A percentile compares a stretch with the other conserved stretches of the same genome.
Conservation (phyloP, 352 stramenopile genomes). For the Globisporangium polare region DNA sequence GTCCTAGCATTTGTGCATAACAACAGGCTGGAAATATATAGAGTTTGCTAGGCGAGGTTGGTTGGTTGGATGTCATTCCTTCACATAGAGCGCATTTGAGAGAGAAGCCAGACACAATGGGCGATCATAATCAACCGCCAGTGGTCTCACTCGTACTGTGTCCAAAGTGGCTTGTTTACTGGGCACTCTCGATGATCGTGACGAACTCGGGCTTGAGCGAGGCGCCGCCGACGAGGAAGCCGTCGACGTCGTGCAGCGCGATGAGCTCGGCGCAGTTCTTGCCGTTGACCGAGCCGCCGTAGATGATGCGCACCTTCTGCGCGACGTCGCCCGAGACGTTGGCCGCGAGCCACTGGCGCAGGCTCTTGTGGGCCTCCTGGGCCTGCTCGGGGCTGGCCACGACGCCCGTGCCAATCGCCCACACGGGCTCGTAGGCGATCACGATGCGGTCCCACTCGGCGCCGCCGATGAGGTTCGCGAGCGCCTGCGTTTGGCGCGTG, state of each 20-base stretch:
- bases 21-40: not conserved
- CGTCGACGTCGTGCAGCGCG: conserved; percentile 81
- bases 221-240: conserved; percentile 93
- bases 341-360: conserved; percentile 67
- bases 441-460: conserved; percentile 84
- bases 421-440: conserved; percentile 97
- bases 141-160: too few species aligned
- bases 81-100: not conserved
- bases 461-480: conserved; percentile 83
- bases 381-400: conserved; percentile 95
- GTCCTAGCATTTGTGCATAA: not conserved
- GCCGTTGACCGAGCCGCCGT: conserved; percentile 91
- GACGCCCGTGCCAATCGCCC: conserved; percentile 96
- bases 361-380: conserved; percentile 89
- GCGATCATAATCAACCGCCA: too few species aligned
- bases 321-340: conserved; percentile 74
- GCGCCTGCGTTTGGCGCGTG: conserved; percentile 93
- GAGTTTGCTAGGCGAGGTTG: not conserved
- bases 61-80: not conserved
- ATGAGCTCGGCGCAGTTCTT: conserved; percentile 91
- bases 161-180: conserved; percentile 22
- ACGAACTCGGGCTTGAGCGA: conserved; percentile 92
- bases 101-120: not conserved
- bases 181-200: conserved; percentile 74
- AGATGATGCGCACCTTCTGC: conserved; percentile 83